A percentile compares a stretch with the other conserved stretches of the same genome.
These are phyloP conservation scores for Periglandula ipomoeae DNA, from an alignment of 2,329 filamentous ascomycete genomes.

Conservation along the genomic window DNA sequence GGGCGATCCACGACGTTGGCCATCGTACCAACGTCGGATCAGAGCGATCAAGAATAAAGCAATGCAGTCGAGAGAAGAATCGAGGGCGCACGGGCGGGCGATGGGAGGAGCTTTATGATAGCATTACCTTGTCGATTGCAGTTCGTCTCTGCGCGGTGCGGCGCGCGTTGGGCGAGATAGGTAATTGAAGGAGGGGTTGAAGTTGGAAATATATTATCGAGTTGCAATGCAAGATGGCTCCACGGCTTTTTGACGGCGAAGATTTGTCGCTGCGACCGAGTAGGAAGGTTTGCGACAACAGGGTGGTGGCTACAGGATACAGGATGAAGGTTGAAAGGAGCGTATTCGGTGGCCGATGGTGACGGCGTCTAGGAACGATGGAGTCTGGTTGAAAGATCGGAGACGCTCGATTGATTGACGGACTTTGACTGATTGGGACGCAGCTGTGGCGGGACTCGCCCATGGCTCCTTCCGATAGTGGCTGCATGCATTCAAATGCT, in stretches of 20 bases:
- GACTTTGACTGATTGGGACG: too few relatives aligned
- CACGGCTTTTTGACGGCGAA: not conserved
- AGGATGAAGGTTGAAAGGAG: too few relatives aligned
- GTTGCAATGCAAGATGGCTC: not conserved
- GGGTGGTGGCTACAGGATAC: not conserved
- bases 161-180: not conserved
- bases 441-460: too few relatives aligned
- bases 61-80: not conserved
- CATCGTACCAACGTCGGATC: not conserved
- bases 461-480: too few relatives aligned
- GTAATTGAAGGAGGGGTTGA: not conserved
- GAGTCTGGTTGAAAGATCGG: too few relatives aligned
- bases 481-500: too few relatives aligned
- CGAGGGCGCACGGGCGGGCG: not conserved
- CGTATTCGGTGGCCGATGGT: too few relatives aligned
- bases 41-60: not conserved
- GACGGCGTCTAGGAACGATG: too few relatives aligned
- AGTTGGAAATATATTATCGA: not conserved
- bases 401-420: too few relatives aligned
- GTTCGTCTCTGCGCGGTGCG: not conserved
- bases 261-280: not conserved
- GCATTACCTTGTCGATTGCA: not conserved
- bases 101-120: not conserved
- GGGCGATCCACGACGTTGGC: conserved; percentile 20
- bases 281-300: not conserved